A percentile compares a stretch with the other conserved stretches of the same genome.
phyloP scores from a whole-genome alignment of 1,284 basidiomycete genomes.

The Malassezia obtusa region DNA sequence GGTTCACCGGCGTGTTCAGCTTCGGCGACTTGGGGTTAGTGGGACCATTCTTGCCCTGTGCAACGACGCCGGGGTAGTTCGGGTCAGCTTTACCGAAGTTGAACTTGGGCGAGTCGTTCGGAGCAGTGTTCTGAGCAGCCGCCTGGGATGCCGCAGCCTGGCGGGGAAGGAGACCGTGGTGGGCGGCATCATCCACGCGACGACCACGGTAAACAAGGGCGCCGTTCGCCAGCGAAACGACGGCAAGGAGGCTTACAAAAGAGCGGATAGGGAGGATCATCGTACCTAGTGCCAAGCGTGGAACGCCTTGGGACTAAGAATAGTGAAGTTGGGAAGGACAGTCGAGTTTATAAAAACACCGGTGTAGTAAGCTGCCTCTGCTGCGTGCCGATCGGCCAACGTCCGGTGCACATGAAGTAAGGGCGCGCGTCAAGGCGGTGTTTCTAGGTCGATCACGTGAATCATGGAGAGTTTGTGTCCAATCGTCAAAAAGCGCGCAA shows the following conservation, averaged over 20 bases:
- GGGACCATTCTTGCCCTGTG: constrained; percentile 24
- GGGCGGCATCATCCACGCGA: not conserved
- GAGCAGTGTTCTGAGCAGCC: not conserved
- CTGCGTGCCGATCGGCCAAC: not conserved
- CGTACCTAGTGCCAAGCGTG: not conserved
- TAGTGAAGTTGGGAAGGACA: not conserved
- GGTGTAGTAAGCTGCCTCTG: too few species aligned
- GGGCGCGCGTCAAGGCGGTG: not conserved
- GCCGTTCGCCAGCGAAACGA: not conserved
- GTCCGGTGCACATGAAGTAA: not conserved
- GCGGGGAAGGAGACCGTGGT: not conserved
- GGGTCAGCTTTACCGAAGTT: constrained; percentile 30
- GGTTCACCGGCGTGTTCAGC: constrained; percentile 43
- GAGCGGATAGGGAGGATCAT: not conserved
- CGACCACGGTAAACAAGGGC: not conserved
- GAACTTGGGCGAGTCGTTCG: constrained; percentile 25
- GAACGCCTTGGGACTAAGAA: not conserved
- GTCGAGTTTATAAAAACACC: not conserved
- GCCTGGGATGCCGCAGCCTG: not conserved
- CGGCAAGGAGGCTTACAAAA: not conserved
- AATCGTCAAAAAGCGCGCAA: not conserved
- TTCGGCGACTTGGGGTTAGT: constrained; percentile 38
- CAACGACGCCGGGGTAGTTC: constrained; percentile 32
- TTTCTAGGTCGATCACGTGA: not conserved
- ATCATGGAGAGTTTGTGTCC: not conserved